Base-by-base conservation (phyloP, 2,329 filamentous ascomycete genomes). In the Colletotrichum navitas region DNA sequence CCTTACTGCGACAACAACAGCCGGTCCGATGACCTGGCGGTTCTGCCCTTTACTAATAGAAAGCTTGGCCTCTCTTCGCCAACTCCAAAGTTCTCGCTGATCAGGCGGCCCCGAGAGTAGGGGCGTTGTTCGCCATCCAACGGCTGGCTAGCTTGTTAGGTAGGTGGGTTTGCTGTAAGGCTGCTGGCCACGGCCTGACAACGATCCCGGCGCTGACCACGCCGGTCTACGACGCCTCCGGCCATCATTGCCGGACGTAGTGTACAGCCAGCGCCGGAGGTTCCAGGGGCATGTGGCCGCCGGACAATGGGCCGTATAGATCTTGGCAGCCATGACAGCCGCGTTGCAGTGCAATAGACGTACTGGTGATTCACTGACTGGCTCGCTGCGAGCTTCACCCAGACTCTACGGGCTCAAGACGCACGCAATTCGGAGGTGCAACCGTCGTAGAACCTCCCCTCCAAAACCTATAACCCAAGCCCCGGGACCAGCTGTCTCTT, bases 1-100 rank as follows among this genome's bases (percentile, higher is more conserved):
- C 34, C 21, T 24, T 21, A n/a, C 66, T 43, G 43, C 54, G 34
- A 66, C 12, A 59, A 45, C n/a, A 56, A 66, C 39, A 32, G 59
- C 62, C 32, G 34, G 29, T 34, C 24, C 18, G 36, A 43, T 64
- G 24, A 56, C 47, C 29, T 64, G 39, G 62, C 49, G 55, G 26
- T 24, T 21, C 16, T 21, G 12, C 5, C 12, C 24, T 8, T n/a
- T 7, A 16, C 36, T 45, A 62, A n/a, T 1, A 62, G 26, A 41
- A 34, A 49, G 58, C 43, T 61, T 61, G 58, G 29, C 43, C 29
- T 18, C 32, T 34, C n/a, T 43, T 5, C 52, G 51, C 34, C 32
- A 11, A 11, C 12, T 55, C 11, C 21, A 36, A 55, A 36, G 52
- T 1, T 21, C 52, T 24, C 21, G 18, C 21, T 32, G 32, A 7